Conservation (phyloP, 441 rosid species). For the Rhodomyrtus psidioides region DNA sequence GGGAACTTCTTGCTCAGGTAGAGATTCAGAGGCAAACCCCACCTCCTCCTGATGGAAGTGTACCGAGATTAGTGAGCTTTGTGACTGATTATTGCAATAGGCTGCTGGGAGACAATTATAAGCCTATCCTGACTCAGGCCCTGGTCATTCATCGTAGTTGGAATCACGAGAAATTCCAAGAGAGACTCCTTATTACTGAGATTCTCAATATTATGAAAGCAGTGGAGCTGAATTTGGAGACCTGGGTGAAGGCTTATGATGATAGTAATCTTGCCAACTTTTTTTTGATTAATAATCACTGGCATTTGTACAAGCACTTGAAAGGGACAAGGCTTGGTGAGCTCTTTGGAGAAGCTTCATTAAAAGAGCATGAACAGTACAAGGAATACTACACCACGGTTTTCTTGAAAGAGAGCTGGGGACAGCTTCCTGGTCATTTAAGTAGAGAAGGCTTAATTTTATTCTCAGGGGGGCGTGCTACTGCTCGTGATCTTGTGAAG, state of each 20-base stretch:
- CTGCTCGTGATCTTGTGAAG: slow-evolving; percentile 98
- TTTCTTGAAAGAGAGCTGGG: slow-evolving; percentile 86
- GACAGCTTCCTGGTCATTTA: slow-evolving; percentile 75
- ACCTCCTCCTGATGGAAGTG: slow-evolving; percentile 76
- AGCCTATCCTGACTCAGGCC: slow-evolving; percentile 69
- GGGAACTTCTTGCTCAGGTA: slow-evolving; percentile 90
- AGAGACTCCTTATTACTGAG: slow-evolving; percentile 63
- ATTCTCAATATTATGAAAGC: slow-evolving; percentile 58
- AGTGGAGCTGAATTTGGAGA: slow-evolving; percentile 61
- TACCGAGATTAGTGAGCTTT: slow-evolving; percentile 73
- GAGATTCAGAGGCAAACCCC: slow-evolving; percentile 73
- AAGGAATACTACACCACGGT: slow-evolving; percentile 57
- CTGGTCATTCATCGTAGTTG: slow-evolving; percentile 85
- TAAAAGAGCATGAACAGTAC: slow-evolving; percentile 78
- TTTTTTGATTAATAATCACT: slow-evolving; percentile 87
- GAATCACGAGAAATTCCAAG: slow-evolving; percentile 89
- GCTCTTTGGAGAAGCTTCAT: slow-evolving; percentile 77
- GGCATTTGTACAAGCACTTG: slow-evolving; percentile 76
- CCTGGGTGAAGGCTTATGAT: slow-evolving; percentile 73
- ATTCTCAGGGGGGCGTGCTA: slow-evolving; percentile 96
- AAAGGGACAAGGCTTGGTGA: slow-evolving; percentile 82
- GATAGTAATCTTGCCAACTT: slow-evolving; percentile 52
- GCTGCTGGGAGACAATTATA: slow-evolving; percentile 74
- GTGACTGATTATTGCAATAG: slow-evolving; percentile 85
- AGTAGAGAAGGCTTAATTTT: slow-evolving; percentile 91